phyloP scores from a whole-genome alignment of 768 basidiomycete genomes.

The Coprinellus micaceus region DNA sequence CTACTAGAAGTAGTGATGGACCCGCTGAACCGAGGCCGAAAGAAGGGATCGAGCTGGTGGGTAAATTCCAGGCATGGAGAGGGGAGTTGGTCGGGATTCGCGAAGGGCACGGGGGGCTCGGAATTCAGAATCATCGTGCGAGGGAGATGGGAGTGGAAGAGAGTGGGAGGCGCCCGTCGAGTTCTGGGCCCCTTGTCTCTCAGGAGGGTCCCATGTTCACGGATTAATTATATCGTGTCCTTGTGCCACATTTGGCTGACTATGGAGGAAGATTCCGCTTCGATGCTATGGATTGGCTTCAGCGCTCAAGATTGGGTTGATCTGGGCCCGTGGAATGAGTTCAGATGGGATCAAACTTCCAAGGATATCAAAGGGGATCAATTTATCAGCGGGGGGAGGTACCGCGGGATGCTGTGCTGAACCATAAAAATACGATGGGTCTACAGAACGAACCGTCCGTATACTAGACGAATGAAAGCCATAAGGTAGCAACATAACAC shows the following conservation, averaged over 20 bases:
- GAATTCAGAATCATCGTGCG: too few species aligned
- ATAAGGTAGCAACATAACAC: too few species aligned
- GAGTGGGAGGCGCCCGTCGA: conserved; percentile 1
- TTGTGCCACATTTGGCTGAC: neutral
- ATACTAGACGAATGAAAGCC: neutral
- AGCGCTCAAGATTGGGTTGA: too few species aligned
- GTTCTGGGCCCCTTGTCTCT: conserved; percentile 14
- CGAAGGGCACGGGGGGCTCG: conserved; percentile 13
- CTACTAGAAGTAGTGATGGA: too few species aligned
- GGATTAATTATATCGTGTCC: conserved; percentile 21
- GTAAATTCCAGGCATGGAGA: conserved; percentile 41
- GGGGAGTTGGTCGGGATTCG: conserved; percentile 36
- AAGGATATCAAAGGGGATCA: neutral
- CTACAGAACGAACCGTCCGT: neutral
- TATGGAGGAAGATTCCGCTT: too few species aligned
- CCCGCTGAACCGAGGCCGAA: conserved; percentile 29
- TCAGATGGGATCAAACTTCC: neutral
- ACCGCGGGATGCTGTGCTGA: neutral
- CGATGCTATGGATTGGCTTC: too few species aligned
- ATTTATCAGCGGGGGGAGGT: neutral
- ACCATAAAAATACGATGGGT: neutral
- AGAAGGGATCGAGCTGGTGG: conserved; percentile 27
- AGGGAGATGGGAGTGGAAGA: conserved; percentile 1
- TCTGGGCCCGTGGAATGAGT: conserved; percentile 1
- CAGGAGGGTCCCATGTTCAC: conserved; percentile 32